These are phyloP conservation scores for Quercus lobata DNA, from an alignment of 331 rosid genomes.

Conservation along the genomic window DNA sequence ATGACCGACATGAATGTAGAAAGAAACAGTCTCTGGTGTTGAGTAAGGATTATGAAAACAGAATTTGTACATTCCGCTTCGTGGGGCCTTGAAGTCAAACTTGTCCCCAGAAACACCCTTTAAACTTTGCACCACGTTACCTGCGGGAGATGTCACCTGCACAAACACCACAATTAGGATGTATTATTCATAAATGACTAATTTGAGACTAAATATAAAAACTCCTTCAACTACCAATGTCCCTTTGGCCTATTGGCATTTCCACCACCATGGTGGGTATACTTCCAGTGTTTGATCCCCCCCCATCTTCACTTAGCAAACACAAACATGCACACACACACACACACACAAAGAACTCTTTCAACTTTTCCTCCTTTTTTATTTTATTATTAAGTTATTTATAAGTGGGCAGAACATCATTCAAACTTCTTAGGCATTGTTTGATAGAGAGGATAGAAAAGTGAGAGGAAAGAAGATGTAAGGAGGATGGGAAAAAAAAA, in stretches of 20 bases:
- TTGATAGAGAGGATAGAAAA: neutral
- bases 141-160: conserved; percentile 84
- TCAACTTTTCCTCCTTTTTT: neutral
- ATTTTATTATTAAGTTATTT: neutral
- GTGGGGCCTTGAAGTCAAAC: conserved; percentile 84
- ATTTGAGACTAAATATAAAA: neutral
- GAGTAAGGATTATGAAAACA: conserved; percentile 96
- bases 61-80: conserved; percentile 88
- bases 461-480: neutral
- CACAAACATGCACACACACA: too few relatives aligned
- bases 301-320: too few relatives aligned
- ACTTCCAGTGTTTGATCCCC: too few relatives aligned
- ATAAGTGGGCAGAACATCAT: neutral
- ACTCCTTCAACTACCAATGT: neutral
- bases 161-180: conserved; percentile 25
- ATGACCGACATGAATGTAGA: conserved; percentile 95
- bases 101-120: conserved; percentile 96
- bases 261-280: too few relatives aligned
- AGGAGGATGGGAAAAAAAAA: too few relatives aligned
- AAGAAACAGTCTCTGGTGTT: conserved; percentile 96
- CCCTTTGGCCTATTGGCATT: too few relatives aligned
- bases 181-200: conserved; percentile 3
- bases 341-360: neutral
- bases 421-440: neutral
- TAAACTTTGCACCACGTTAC: conserved; percentile 55